Evolutionary conservation across 1,139 yeast species (phyloP).

Genomic region (Pneumocystis wakefieldiae): DNA sequence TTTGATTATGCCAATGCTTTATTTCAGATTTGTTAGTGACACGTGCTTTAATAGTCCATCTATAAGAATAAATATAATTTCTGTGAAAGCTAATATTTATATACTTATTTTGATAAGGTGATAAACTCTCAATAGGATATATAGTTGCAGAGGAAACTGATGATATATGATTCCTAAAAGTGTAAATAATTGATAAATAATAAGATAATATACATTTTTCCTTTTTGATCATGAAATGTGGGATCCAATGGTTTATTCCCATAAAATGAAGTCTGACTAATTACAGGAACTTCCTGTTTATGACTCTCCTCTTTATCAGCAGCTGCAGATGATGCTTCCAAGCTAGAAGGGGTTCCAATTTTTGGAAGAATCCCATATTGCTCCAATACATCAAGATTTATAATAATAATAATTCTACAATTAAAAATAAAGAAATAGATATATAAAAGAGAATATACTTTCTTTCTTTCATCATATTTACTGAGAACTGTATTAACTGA

Average conservation of each 20-base stretch:
- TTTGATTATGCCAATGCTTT: conserved; percentile 72
- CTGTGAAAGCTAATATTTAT: not conserved
- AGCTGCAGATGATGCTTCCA: conserved; percentile 1
- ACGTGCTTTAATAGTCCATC: conserved; percentile 85
- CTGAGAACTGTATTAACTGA: conserved; percentile 11
- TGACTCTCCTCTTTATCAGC: conserved; percentile 2
- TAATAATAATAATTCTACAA: conserved; percentile 10
- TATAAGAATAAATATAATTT: not conserved
- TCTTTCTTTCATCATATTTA: conserved; percentile 13
- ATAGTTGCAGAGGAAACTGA: conserved; percentile 22
- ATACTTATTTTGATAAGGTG: conserved; percentile 66
- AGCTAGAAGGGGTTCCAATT: conserved; percentile 11
- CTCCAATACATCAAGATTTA: conserved; percentile 10
- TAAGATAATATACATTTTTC: conserved; percentile 2
- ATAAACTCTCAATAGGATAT: conserved; percentile 69
- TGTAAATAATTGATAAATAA: not conserved
- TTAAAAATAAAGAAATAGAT: not conserved
- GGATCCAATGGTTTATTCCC: conserved; percentile 4
- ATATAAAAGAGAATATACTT: conserved; percentile 2
- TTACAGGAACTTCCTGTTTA: conserved; percentile 6
- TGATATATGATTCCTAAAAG: not conserved
- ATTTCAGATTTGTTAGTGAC: conserved; percentile 78
- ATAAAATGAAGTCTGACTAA: conserved; percentile 5
- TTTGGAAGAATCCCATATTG: conserved; percentile 12
- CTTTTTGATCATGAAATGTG: conserved; percentile 2